Evolutionary conservation across 768 basidiomycete genomes (phyloP), one percentile per base, ranked within the genome.

Genomic region (Sistotremastrum niveocremeum): DNA sequence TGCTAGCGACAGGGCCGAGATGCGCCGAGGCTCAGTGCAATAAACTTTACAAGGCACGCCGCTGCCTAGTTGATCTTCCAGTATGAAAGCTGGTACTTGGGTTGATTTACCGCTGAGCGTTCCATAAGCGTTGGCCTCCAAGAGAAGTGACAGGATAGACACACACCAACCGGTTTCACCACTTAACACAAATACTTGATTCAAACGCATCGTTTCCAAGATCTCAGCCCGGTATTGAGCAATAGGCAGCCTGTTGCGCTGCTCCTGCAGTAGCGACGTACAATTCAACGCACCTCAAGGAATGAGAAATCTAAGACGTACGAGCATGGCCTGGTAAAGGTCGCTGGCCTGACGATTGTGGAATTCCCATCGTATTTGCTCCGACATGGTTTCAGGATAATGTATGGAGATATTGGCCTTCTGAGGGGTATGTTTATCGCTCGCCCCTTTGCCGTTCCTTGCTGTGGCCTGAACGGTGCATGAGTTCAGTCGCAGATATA

Each of bases 1-100:
- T 0, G 94, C 94, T 5, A 98, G 73, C 0, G 94, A 97, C 42
- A 97, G 86, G 2, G 94, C 93, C 45, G 90, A 93, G 51, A 98
- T 98, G 37, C 94, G 78, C 39, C 94, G 76, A 4, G 94, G 94
- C 57, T 98, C 93, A 4, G 94, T 97, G 52, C 90, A 94, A 56
- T 79, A 89, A 55, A 99, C 84, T 61, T 83, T 94, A 69, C 89
- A 94, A 45, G 73, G 72, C 54, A 70, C 76, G 29, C 93, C 95
- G 49, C 71, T 73, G 4, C 81, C 74, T 20, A 97, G 73, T 45
- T 84, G 77, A 56, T 93, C 81, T 60, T 99, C 94, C 7, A 99
- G 73, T 52, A 98, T 83, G 64, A 91, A 98, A 1, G 83, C 73
- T 3, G 94, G 94, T 3, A 97, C 77, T 65, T 98, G 94, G 0